phyloP scores from a whole-genome alignment of 371 early-diverging fungal species.

The Lichtheimia ornata region DNA sequence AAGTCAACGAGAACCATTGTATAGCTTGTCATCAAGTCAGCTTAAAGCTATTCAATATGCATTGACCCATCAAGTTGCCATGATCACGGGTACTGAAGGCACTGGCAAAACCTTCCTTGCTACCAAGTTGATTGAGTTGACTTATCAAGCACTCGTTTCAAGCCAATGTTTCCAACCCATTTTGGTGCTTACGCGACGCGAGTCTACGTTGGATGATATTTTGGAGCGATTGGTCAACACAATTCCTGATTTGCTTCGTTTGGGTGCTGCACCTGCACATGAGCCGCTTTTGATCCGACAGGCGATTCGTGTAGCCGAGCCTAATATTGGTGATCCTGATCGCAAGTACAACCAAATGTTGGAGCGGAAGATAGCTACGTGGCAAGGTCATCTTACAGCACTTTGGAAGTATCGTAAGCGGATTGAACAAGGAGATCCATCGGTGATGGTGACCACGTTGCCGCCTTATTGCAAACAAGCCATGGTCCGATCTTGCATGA shows the following conservation, averaged over 20 bases:
- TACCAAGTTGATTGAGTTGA: slow-evolving; percentile 29
- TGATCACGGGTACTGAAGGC: slow-evolving; percentile 39
- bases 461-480: slow-evolving; percentile 22
- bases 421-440: slow-evolving; percentile 13
- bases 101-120: slow-evolving; percentile 46
- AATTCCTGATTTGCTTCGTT: slow-evolving; percentile 32
- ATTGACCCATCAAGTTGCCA: slow-evolving; percentile 34
- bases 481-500: not conserved
- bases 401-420: slow-evolving; percentile 21
- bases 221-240: slow-evolving; percentile 6
- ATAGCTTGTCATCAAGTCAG: slow-evolving; percentile 37
- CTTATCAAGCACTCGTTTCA: slow-evolving; percentile 23
- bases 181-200: slow-evolving; percentile 30
- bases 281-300: slow-evolving; percentile 17
- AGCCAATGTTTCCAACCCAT: slow-evolving; percentile 38
- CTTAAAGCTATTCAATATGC: slow-evolving; percentile 32
- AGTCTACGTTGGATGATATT: slow-evolving; percentile 28
- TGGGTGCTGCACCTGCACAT: slow-evolving; percentile 19
- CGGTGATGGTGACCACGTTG: slow-evolving; percentile 13
- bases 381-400: slow-evolving; percentile 25
- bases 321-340: slow-evolving; percentile 19
- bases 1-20: slow-evolving; percentile 21
- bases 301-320: slow-evolving; percentile 12
- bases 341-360: slow-evolving; percentile 17
- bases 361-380: slow-evolving; percentile 17